Base-by-base conservation (phyloP, 2,329 filamentous ascomycete genomes). In the Aureobasidium leucospermi region DNA sequence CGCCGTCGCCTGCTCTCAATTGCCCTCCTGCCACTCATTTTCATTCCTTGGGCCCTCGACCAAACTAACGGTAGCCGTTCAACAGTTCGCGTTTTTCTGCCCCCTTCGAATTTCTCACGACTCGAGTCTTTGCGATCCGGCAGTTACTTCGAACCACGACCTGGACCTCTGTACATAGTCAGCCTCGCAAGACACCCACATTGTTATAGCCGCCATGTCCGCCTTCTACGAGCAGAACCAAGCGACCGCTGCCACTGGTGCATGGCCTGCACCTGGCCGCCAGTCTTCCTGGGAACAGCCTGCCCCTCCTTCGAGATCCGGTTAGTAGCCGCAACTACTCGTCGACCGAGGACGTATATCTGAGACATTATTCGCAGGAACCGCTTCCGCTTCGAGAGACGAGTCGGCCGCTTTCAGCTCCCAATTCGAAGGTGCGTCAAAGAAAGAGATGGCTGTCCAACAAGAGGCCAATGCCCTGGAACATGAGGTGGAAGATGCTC, bases 341-440 rank as follows among this genome's bases (percentile, higher is more conserved):
- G 13, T 38, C 52, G 16, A 34, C 13, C 31, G 31, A 36, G 19
- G 23, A 19, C 34, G 49, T 13, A 52, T 42, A 57, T 58, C 64
- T 67, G 39, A 75, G 68, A 68, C 59, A 59, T 36, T 63, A 15
- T 65, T 68, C 64, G 63, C 73, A 90, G 88, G 88, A 75, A 84
- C 88, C 63, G 90, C 82, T 74, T 91, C 88, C 60, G 86, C 87
- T 65, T 79, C 79, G 65, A 71, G 74, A 53, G 89, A 93, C 65
- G 90, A 95, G 62, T 81, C 83, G 61, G 78, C 81, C 69, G 90
- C 91, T 61, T 96, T 96, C 73, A 85, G 85, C 66, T 87, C 88
- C 72, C 91, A 96, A 76, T 87, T 96, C 74, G 91, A 96, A 78
- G 89, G 89, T 94, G 87, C 73, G 87, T 84, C 57, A 39, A 55